Evolutionary conservation across 495 filamentous ascomycete species (phyloP).

Genomic region (Podospora anserina): DNA sequence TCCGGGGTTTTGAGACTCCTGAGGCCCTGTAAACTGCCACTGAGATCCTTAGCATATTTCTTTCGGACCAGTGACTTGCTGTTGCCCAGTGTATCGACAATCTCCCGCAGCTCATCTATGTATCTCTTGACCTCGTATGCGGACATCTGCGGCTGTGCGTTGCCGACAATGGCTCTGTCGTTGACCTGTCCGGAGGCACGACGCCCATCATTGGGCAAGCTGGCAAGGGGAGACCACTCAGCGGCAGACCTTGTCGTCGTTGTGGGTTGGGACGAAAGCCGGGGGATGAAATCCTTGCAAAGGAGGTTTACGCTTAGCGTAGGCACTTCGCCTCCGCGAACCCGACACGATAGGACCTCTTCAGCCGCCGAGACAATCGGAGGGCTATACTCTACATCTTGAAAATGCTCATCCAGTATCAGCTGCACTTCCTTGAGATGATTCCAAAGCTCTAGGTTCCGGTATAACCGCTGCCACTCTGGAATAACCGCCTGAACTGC

Average conservation of each 20-base stretch:
- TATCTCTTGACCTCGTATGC: neutral
- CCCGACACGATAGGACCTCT: conserved; percentile 14
- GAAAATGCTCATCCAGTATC: conserved; percentile 29
- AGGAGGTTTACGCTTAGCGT: conserved; percentile 13
- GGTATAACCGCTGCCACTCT: conserved; percentile 49
- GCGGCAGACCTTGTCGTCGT: neutral
- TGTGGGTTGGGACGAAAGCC: neutral
- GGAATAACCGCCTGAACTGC: conserved; percentile 41
- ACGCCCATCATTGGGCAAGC: conserved; percentile 11
- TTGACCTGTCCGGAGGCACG: neutral
- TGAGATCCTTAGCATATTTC: conserved; percentile 19
- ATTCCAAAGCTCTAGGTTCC: conserved; percentile 44
- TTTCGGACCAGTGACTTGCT: conserved; percentile 22
- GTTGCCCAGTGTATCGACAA: conserved; percentile 3
- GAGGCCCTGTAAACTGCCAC: conserved; percentile 24
- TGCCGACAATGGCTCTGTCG: neutral
- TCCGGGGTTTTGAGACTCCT: conserved; percentile 13
- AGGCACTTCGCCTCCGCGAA: conserved; percentile 24
- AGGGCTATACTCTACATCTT: conserved; percentile 4
- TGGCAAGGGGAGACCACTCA: conserved; percentile 13
- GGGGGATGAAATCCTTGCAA: conserved; percentile 6
- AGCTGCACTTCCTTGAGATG: conserved; percentile 43
- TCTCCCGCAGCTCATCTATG: conserved; percentile 14
- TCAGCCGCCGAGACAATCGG: neutral
- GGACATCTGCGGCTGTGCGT: conserved; percentile 8